These are phyloP conservation scores for Saturnispora diversa DNA, from an alignment of 805 yeast genomes.

Conservation along the genomic window DNA sequence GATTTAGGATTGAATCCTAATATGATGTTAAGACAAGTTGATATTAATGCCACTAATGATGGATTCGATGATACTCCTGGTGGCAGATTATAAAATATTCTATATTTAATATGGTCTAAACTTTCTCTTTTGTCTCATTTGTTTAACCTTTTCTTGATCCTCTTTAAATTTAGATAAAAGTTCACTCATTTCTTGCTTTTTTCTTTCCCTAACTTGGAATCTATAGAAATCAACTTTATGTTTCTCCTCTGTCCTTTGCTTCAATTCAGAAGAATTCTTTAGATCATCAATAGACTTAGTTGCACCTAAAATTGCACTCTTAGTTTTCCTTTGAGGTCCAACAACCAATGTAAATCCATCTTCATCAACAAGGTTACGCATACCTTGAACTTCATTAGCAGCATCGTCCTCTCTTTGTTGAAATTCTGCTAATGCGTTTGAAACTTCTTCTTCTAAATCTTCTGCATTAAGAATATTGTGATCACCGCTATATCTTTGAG, in stretches of 20 bases:
- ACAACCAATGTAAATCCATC: slow-evolving; percentile 93
- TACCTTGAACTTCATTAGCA: slow-evolving; percentile 44
- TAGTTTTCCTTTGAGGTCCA: slow-evolving; percentile 75
- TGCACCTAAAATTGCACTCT: slow-evolving; percentile 59
- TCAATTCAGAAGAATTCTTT: slow-evolving; percentile 30
- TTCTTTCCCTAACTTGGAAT: slow-evolving; percentile 89
- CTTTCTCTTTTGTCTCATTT: slow-evolving; percentile 71
- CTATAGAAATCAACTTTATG: slow-evolving; percentile 90
- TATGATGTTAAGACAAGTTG: slow-evolving; percentile 82
- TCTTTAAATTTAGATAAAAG: slow-evolving; percentile 74
- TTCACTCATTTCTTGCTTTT: slow-evolving; percentile 88
- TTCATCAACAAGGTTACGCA: slow-evolving; percentile 67
- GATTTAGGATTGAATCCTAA: slow-evolving; percentile 85
- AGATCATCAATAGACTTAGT: slow-evolving; percentile 25
- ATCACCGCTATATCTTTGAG: slow-evolving; percentile 36
- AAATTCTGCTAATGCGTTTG: slow-evolving; percentile 56
- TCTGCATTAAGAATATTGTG: slow-evolving; percentile 40
- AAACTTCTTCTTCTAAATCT: slow-evolving; percentile 46
- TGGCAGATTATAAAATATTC: slow-evolving; percentile 29
- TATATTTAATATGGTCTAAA: slow-evolving; percentile 68
- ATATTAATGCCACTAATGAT: slow-evolving; percentile 34
- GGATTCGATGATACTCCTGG: slow-evolving; percentile 32
- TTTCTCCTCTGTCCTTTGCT: slow-evolving; percentile 53
- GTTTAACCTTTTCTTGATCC: slow-evolving; percentile 79
- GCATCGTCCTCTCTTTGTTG: slow-evolving; percentile 61